Evolutionary conservation across 176 grass and related monocot species (phyloP).

Genomic region (Oryza glaberrima): DNA sequence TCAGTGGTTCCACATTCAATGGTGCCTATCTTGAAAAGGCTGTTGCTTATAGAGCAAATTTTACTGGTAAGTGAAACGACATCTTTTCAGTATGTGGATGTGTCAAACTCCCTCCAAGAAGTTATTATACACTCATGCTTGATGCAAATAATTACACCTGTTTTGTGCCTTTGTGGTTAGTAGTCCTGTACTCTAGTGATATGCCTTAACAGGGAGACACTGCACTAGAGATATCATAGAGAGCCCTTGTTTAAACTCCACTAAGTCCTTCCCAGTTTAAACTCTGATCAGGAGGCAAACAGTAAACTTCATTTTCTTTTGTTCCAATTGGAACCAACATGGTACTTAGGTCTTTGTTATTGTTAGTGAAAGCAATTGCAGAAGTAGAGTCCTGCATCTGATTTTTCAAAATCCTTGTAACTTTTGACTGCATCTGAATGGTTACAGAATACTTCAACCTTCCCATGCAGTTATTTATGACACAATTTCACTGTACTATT

Average conservation of each 20-base stretch:
- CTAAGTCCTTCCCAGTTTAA: not conserved
- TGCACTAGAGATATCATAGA: constrained; percentile 30
- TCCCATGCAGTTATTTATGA: constrained; percentile 1
- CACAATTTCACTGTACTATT: constrained; percentile 23
- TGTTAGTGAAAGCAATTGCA: not conserved
- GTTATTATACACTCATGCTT: constrained; percentile 1
- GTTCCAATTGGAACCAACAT: constrained; percentile 10
- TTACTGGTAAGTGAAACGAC: constrained; percentile 57
- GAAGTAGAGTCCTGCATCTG: not conserved
- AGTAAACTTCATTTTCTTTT: not conserved
- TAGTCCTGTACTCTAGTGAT: not conserved
- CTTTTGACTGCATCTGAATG: constrained; percentile 13
- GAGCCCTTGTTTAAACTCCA: not conserved
- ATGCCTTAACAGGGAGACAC: not conserved
- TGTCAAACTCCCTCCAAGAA: constrained; percentile 1
- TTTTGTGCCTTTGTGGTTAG: not conserved
- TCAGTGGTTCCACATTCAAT: constrained; percentile 97
- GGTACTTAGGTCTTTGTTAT: not conserved
- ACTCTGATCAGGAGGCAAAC: constrained; percentile 12
- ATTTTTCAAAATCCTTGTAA: not conserved
- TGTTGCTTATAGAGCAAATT: constrained; percentile 95
- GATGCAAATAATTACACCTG: constrained; percentile 18
- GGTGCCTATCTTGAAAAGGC: constrained; percentile 98
- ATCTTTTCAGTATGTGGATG: not conserved
- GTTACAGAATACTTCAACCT: not conserved